A percentile compares a stretch with the other conserved stretches of the same genome.
phyloP scores from a whole-genome alignment of 768 basidiomycete genomes.

The Dioszegia hungarica region DNA sequence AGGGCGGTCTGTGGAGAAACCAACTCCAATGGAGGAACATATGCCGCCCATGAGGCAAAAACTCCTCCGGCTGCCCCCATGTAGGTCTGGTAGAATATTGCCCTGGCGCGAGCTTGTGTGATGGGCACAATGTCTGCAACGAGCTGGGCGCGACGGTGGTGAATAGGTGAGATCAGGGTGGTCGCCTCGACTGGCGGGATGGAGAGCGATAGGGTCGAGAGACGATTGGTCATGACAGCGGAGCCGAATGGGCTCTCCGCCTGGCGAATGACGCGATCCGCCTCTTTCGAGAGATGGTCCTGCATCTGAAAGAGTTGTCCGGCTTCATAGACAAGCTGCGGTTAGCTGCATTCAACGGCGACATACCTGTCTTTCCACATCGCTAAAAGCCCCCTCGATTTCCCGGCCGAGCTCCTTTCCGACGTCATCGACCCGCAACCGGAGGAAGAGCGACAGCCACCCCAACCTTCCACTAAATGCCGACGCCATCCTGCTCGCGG shows the following conservation, averaged over 20 bases:
- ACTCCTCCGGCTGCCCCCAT: conserved; percentile 12
- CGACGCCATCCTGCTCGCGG: conserved; percentile 19
- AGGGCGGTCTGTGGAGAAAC: conserved; percentile 21
- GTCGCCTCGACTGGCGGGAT: conserved; percentile 20
- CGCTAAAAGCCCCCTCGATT: conserved; percentile 23
- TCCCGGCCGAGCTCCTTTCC: conserved; percentile 24
- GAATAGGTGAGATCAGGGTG: conserved; percentile 31
- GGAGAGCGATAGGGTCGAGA: conserved; percentile 32
- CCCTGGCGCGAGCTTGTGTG: conserved; percentile 15
- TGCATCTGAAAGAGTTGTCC: conserved; percentile 41
- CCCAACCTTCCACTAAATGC: conserved; percentile 13
- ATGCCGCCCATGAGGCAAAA: conserved; percentile 29
- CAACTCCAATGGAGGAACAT: conserved; percentile 28
- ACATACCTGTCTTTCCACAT: conserved; percentile 31
- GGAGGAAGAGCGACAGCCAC: conserved; percentile 28
- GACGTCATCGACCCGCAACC: conserved; percentile 35
- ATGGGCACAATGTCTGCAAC: conserved; percentile 17
- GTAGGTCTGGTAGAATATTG: background rate
- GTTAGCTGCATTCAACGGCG: background rate
- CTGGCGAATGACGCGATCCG: conserved; percentile 23
- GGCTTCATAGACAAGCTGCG: conserved; percentile 39
- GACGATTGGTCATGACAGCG: conserved; percentile 41
- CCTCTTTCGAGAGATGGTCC: conserved; percentile 9
- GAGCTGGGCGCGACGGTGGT: conserved; percentile 31
- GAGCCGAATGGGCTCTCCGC: conserved; percentile 32